Conservation (phyloP, 1,284 basidiomycete genomes). For the Melampsora abietis-canadensis region DNA sequence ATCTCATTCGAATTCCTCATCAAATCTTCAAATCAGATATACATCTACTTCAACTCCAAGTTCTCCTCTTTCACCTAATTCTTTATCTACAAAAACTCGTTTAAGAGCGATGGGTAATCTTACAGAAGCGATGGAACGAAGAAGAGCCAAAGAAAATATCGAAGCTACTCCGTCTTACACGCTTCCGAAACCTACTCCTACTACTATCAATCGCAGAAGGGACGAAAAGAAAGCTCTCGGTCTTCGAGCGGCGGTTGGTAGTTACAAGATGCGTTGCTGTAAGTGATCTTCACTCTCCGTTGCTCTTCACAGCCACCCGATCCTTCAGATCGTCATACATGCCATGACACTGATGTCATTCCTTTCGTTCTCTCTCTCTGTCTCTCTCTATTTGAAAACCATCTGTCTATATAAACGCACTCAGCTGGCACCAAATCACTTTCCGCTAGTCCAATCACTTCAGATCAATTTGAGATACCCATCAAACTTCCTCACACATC, state of each 20-base stretch:
- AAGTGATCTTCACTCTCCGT: not conserved
- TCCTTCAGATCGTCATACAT: not conserved
- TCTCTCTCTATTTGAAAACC: not conserved
- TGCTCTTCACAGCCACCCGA: not conserved
- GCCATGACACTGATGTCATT: not conserved
- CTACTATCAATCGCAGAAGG: not conserved
- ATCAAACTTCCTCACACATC: not conserved
- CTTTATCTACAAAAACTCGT: not conserved
- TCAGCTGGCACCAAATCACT: not conserved
- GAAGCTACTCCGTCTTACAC: not conserved
- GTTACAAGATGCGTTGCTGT: not conserved
- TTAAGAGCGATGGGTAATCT: not conserved
- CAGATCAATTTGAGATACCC: not conserved
- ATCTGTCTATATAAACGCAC: not conserved
- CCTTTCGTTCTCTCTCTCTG: not conserved
- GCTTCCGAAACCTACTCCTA: not conserved
- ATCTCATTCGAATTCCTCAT: not conserved
- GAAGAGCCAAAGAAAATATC: slow-evolving; percentile 4
- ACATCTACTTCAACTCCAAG: not conserved
- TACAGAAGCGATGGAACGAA: not conserved
- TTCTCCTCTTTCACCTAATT: not conserved
- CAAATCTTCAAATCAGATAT: not conserved
- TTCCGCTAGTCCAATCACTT: not conserved
- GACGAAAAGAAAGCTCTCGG: slow-evolving; percentile 7
- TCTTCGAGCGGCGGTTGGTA: slow-evolving; percentile 12